Base-by-base conservation (phyloP, 768 basidiomycete species). In the Lactifluus subvellereus region DNA sequence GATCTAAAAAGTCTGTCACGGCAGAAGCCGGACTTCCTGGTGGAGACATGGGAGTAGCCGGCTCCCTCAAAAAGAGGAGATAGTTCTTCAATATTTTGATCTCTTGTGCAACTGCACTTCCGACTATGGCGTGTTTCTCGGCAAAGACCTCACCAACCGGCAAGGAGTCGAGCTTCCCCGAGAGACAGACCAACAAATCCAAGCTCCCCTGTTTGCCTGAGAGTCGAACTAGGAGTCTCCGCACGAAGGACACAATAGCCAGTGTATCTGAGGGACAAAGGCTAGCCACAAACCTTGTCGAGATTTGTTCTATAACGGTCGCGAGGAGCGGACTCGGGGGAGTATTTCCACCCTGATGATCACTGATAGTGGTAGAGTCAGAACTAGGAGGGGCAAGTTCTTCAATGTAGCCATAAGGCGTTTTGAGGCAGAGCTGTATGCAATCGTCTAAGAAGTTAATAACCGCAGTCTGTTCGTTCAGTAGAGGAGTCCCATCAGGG, bases 331-430 rank as follows among this genome's bases (percentile, higher is more conserved):
- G 91, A 66, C 89, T 92, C 4, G 86, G 82, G 40, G 74, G 11
- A 66, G 61, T 20, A 78, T 77, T 18, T 72, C 68, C n/a, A 58
- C 68, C 11, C 60, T 54, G 47, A 66, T 59, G 8, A 40, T 20
- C 33, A 40, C 64, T 16, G 60, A 30, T 45, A 59, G 45, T 67
- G 33, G 37, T 45, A 30, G n/a, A 53, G 48, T 50, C 8, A 67
- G n/a, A 40, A 43, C 45, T 22, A 84, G 70, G 0, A 73, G 69
- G 6, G 79, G 72, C 65, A 54, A 86, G 73, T 27, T 86, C 86
- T 68, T 97, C 94, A 57, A 96, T 79, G 70, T 96, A 98, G 33
- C 84, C 82, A 71, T 94, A 90, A 0, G 93, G 91, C 2, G 87
- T 88, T 73, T 89, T 92, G 66, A 87, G 71, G 67, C 88, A 94